phyloP scores from a whole-genome alignment of 495 filamentous ascomycete species.

The Sabuloglossum arenarium region DNA sequence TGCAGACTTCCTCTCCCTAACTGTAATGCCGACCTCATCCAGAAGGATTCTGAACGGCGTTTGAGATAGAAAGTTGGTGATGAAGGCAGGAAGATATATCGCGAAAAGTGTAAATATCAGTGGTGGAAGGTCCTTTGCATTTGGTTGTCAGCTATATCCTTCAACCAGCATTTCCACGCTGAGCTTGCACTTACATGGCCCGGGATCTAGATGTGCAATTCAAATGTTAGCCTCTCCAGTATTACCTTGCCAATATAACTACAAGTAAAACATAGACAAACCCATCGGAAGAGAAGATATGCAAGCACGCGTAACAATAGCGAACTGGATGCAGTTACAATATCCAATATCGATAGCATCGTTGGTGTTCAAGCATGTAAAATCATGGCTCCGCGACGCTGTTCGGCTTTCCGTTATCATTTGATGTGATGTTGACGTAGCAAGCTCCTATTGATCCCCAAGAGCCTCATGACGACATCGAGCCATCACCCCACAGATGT shows the following conservation, averaged over 20 bases:
- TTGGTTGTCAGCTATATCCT: slow-evolving; percentile 8
- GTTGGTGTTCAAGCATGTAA: background rate
- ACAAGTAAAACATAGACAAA: slow-evolving; percentile 19
- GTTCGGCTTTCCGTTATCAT: background rate
- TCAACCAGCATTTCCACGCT: no score
- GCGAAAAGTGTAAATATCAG: slow-evolving; percentile 48
- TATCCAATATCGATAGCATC: background rate
- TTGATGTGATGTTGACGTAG: background rate
- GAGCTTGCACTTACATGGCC: slow-evolving; percentile 22
- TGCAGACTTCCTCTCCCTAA: slow-evolving; percentile 31
- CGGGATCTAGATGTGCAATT: slow-evolving; percentile 30
- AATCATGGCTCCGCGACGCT: background rate
- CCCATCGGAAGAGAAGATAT: slow-evolving; percentile 79
- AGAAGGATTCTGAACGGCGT: slow-evolving; percentile 35
- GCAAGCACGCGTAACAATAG: slow-evolving; percentile 32
- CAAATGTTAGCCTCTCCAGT: slow-evolving; percentile 1
- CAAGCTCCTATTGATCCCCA: background rate
- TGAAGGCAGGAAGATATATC: slow-evolving; percentile 50
- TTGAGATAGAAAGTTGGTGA: slow-evolving; percentile 33
- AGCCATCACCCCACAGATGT: no score
- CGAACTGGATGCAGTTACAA: slow-evolving; percentile 28
- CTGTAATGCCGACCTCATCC: slow-evolving; percentile 36
- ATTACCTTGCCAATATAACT: background rate
- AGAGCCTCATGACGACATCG: background rate
- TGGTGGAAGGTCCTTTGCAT: slow-evolving; percentile 32